Evolutionary conservation across 768 basidiomycete genomes (phyloP), one percentile per base, ranked within the genome.

Genomic region (Hydnomerulius pinastri): DNA sequence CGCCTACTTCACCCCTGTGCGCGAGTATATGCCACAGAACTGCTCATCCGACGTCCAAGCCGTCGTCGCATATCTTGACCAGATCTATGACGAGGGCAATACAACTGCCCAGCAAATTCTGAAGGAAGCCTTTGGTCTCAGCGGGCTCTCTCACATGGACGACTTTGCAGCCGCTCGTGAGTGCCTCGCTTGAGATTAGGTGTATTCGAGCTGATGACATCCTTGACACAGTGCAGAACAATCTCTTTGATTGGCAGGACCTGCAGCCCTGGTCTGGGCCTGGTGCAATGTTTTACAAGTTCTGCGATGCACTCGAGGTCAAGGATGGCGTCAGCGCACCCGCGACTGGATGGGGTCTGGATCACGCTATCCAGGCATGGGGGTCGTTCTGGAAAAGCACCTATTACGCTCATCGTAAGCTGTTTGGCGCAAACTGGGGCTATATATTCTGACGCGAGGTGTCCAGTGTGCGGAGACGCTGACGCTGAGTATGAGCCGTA

Each of bases 11-110:
- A 86, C 87, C 51, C 86, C 86, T 11, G 79, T 86, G 56, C 80
- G 80, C 13, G 72, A 79, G 55, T 70, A 80, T 58, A 88, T 87
- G 85, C 82, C 86, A 2, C 55, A 56, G 54, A 90, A 90, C 64
- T 90, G 88, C 68, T 87, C 86, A 9, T 77, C 84, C 0, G 88
- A 90, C 58, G 76, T 88, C 25, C 70, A 86, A 62, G 77, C 77
- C 4, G 85, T 84, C 13, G 76, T 89, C 46, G 60, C 76, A 5
- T 76, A 86, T 56, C 68, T 89, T 33, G 87, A 89, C 59, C 43
- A 73, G 46, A 79, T 81, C 6, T 81, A 86, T 55, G 65, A 67
- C 0, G 69, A 69, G 4, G 71, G 72, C 1, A 71, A 82, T 52
- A 48, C 62, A 4, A 63, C 66, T 25, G 78, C 80, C 10, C 82